Conservation (phyloP, 768 basidiomycete species). For the Candolleomyces efflorescens region DNA sequence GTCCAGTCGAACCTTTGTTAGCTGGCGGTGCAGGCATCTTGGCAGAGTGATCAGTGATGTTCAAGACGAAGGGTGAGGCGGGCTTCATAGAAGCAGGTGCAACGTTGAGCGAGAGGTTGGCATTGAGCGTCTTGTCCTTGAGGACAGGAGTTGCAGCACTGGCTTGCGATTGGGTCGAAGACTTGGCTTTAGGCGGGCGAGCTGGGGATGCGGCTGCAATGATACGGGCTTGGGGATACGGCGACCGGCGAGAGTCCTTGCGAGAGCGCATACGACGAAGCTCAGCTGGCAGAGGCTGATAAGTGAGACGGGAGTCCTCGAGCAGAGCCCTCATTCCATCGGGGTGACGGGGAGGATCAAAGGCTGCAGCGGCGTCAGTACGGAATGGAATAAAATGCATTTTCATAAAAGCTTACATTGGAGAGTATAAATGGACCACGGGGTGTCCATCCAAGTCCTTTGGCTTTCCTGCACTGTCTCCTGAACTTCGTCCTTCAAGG, state of each 20-base stretch:
- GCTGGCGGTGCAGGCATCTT: conserved; percentile 33
- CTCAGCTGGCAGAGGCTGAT: conserved; percentile 70
- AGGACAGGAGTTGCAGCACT: conserved; percentile 26
- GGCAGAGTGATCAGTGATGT: background rate
- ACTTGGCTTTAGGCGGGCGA: background rate
- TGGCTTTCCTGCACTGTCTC: conserved; percentile 64
- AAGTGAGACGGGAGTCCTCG: conserved; percentile 68
- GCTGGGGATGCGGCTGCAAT: conserved; percentile 38
- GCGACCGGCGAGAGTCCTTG: conserved; percentile 67
- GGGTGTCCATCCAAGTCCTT: conserved; percentile 63
- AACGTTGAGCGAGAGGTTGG: conserved; percentile 29
- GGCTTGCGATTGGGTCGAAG: background rate
- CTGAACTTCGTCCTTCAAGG: conserved; percentile 64
- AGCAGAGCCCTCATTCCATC: conserved; percentile 69
- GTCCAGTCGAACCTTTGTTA: conserved; percentile 27
- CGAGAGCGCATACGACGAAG: conserved; percentile 62
- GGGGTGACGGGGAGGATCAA: conserved; percentile 62
- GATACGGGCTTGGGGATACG: conserved; percentile 56
- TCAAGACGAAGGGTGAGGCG: conserved; percentile 32
- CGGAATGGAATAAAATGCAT: background rate
- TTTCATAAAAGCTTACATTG: conserved; percentile 52
- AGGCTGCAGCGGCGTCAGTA: conserved; percentile 41
- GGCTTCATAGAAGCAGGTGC: conserved; percentile 39
- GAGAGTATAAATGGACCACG: conserved; percentile 66
- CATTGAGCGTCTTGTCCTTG: conserved; percentile 40